phyloP scores from a whole-genome alignment of 768 basidiomycete species.

The Phlebiopsis flavidoalba region DNA sequence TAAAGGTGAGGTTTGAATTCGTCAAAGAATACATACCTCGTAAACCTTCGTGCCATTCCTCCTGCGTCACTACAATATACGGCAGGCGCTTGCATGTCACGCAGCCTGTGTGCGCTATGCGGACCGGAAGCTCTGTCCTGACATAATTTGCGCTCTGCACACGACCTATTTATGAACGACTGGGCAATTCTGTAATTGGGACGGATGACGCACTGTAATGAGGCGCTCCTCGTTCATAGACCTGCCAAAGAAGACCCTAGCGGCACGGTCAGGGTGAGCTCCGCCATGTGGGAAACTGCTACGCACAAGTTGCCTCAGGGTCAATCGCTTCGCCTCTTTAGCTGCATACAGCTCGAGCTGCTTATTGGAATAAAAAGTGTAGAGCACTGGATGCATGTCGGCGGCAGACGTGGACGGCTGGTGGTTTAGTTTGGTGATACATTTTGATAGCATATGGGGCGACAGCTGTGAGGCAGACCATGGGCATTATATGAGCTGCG shows the following conservation, averaged over 20 bases:
- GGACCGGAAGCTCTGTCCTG: constrained; percentile 80
- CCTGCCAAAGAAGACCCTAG: constrained; percentile 83
- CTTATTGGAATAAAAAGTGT: constrained; percentile 75
- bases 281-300: not conserved
- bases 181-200: not conserved
- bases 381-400: constrained; percentile 15
- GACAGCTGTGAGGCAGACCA: not conserved
- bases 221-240: constrained; percentile 75
- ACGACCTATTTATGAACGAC: no score
- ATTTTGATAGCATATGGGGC: not conserved
- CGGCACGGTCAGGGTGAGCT: not conserved
- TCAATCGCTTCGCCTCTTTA: constrained; percentile 64
- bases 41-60: constrained; percentile 83
- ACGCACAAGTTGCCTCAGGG: constrained; percentile 72
- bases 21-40: constrained; percentile 47
- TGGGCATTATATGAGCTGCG: constrained; percentile 12
- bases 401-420: not conserved
- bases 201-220: constrained; percentile 50
- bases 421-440: not conserved
- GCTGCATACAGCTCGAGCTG: constrained; percentile 79
- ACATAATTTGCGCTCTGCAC: constrained; percentile 85
- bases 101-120: constrained; percentile 80
- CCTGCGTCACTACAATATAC: constrained; percentile 82
- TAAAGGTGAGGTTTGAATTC: not conserved
- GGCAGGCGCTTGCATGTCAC: constrained; percentile 85